phyloP scores from a whole-genome alignment of 768 basidiomycete species.

The Gymnopilus junonius region DNA sequence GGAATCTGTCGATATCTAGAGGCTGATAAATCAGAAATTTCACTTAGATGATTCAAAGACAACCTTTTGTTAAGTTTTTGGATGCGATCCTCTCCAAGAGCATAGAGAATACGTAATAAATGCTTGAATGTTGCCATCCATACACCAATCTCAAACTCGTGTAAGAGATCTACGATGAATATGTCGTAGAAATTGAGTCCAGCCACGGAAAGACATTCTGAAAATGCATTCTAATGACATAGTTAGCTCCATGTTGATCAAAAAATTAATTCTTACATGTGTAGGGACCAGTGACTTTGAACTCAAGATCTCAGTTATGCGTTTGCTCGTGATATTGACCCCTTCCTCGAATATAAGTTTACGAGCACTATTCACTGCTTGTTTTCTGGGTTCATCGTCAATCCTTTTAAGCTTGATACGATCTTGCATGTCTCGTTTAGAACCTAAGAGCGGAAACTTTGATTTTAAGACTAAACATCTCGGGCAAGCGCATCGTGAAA shows the following conservation, averaged over 20 bases:
- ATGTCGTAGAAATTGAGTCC: conserved; percentile 29
- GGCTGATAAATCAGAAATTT: conserved; percentile 13
- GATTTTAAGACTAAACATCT: conserved; percentile 4
- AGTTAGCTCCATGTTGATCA: too few relatives aligned
- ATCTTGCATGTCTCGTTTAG: conserved; percentile 13
- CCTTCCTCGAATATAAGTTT: conserved; percentile 26
- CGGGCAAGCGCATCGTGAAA: conserved; percentile 6
- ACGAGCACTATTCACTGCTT: conserved; percentile 20
- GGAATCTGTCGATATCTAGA: conserved; percentile 26
- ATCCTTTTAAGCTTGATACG: conserved; percentile 2
- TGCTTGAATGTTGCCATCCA: conserved; percentile 37
- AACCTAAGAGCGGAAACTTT: conserved; percentile 27
- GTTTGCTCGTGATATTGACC: conserved; percentile 19
- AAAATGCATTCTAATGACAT: conserved; percentile 32
- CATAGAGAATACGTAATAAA: conserved; percentile 32
- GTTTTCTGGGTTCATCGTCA: conserved; percentile 1
- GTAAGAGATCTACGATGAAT: conserved; percentile 36
- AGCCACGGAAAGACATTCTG: conserved; percentile 5
- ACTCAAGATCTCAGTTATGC: conserved; percentile 22
- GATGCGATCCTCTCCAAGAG: conserved; percentile 19
- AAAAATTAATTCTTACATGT: conserved; percentile 19
- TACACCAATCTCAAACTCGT: conserved; percentile 41
- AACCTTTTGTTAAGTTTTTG: conserved; percentile 28
- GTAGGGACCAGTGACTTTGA: conserved; percentile 28
- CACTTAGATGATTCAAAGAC: not conserved